Percentiles rank a stretch among this genome's conserved stretches.
These are phyloP conservation scores for Colletotrichum limetticola DNA, from an alignment of 2,329 filamentous ascomycete genomes.

Conservation along the genomic window DNA sequence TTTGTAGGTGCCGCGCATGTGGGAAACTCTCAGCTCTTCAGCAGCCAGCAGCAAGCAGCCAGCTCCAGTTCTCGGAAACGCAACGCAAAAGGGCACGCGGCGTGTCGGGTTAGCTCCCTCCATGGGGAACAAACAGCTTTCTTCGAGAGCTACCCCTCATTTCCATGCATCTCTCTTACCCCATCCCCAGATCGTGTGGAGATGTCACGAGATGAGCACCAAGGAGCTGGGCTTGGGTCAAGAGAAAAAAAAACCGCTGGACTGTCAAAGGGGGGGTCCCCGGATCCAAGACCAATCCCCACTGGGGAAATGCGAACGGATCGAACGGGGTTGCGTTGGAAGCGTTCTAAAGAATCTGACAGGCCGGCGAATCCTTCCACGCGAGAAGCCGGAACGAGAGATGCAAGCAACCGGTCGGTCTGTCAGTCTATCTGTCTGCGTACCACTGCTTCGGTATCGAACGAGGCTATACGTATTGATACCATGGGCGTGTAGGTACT, in stretches of 20 bases:
- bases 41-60: not conserved
- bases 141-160: conserved; percentile 35
- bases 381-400: conserved; percentile 22
- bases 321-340: conserved; percentile 1
- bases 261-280: conserved; percentile 29
- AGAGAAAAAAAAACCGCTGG: conserved; percentile 8
- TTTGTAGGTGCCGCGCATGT: conserved; percentile 31
- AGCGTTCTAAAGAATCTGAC: not conserved
- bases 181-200: conserved; percentile 35
- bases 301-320: conserved; percentile 30
- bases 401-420: not conserved
- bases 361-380: conserved; percentile 19
- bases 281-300: conserved; percentile 26
- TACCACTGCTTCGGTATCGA: not conserved
- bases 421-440: not conserved
- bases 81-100: conserved; percentile 10
- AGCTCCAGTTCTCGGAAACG: conserved; percentile 13
- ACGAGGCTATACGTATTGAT: not conserved
- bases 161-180: conserved; percentile 23
- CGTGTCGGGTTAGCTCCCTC: conserved; percentile 33
- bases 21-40: conserved; percentile 11
- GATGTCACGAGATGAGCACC: conserved; percentile 36
- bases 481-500: not conserved
- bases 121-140: conserved; percentile 32
- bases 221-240: conserved; percentile 20